Evolutionary conservation across 2,329 filamentous ascomycete species (phyloP).

Genomic region (Exserohilum turcica): DNA sequence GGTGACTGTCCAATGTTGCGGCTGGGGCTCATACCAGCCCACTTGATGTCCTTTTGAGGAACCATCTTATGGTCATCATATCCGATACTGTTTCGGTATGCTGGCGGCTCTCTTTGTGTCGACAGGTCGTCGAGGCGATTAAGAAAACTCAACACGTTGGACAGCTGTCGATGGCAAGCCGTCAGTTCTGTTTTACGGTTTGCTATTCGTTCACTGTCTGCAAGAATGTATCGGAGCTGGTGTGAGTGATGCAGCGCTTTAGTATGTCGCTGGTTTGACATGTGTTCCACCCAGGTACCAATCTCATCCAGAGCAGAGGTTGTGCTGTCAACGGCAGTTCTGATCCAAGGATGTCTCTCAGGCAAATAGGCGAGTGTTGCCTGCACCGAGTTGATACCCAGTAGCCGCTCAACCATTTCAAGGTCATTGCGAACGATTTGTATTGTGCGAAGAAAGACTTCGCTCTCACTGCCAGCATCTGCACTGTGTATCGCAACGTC

Average conservation of each 20-base stretch:
- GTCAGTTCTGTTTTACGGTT: constrained; percentile 27
- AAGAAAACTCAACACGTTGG: constrained; percentile 27
- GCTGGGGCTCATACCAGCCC: not conserved
- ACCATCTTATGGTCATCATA: constrained; percentile 5
- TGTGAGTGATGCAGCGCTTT: constrained; percentile 24
- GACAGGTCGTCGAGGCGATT: constrained; percentile 21
- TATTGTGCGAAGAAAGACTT: constrained; percentile 34
- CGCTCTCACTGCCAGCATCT: constrained; percentile 32
- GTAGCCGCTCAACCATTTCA: constrained; percentile 26
- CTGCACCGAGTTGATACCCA: constrained; percentile 15
- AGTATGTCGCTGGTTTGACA: constrained; percentile 24
- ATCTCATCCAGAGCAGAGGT: constrained; percentile 31
- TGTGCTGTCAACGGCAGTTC: constrained; percentile 22
- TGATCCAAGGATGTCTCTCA: constrained; percentile 29
- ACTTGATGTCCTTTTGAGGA: not conserved
- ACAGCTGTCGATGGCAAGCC: constrained; percentile 34
- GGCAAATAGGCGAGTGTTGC: constrained; percentile 19
- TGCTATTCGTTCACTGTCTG: constrained; percentile 30
- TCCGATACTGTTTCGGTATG: constrained; percentile 7
- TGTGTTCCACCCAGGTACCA: constrained; percentile 31
- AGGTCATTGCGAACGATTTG: constrained; percentile 31
- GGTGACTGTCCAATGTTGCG: not conserved
- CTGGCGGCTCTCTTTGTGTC: not conserved
- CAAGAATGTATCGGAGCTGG: constrained; percentile 26
- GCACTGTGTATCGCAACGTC: constrained; percentile 27